A percentile compares a stretch with the other conserved stretches of the same genome.
Conservation (phyloP, 2,329 filamentous ascomycete species). For the Hymenoscyphus scutula region DNA sequence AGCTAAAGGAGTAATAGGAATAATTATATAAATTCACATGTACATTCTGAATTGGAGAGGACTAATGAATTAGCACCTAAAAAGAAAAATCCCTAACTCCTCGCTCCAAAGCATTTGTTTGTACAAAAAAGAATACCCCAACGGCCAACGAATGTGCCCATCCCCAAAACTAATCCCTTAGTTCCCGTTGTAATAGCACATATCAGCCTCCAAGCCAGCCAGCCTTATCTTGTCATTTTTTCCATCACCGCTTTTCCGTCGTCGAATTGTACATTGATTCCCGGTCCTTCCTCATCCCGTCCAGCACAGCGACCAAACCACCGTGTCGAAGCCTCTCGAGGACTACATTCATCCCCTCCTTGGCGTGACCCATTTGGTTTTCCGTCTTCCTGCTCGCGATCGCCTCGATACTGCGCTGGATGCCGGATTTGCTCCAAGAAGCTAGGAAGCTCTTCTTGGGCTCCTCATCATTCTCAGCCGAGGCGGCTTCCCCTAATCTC, state of each 20-base stretch:
- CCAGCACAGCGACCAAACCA: slow-evolving; percentile 66
- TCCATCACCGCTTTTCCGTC: slow-evolving; percentile 12
- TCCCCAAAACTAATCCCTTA: slow-evolving; percentile 10
- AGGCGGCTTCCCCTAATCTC: slow-evolving; percentile 39
- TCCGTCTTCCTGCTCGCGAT: slow-evolving; percentile 75
- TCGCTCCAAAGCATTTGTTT: slow-evolving; percentile 28
- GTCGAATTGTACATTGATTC: slow-evolving; percentile 27
- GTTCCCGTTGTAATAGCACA: slow-evolving; percentile 9
- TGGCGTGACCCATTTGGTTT: slow-evolving; percentile 75
- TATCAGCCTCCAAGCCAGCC: slow-evolving; percentile 5
- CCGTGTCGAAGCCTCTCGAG: slow-evolving; percentile 67
- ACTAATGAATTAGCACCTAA: slow-evolving; percentile 22
- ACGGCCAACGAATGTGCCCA: slow-evolving; percentile 12
- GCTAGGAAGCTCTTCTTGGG: slow-evolving; percentile 50
- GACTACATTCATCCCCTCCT: slow-evolving; percentile 80
- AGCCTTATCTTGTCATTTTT: slow-evolving; percentile 18
- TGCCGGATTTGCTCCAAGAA: slow-evolving; percentile 65
- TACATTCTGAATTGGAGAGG: slow-evolving; percentile 24
- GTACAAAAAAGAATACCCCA: slow-evolving; percentile 26
- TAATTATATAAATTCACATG: slow-evolving; percentile 3
- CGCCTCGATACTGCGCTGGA: slow-evolving; percentile 76
- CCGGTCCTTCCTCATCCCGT: slow-evolving; percentile 65
- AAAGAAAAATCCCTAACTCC: slow-evolving; percentile 28
- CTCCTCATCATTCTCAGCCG: slow-evolving; percentile 44
- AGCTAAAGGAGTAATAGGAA: not conserved